These are phyloP conservation scores for Penicillium samsonianum DNA, from an alignment of 495 filamentous ascomycete species.

Conservation along the genomic window DNA sequence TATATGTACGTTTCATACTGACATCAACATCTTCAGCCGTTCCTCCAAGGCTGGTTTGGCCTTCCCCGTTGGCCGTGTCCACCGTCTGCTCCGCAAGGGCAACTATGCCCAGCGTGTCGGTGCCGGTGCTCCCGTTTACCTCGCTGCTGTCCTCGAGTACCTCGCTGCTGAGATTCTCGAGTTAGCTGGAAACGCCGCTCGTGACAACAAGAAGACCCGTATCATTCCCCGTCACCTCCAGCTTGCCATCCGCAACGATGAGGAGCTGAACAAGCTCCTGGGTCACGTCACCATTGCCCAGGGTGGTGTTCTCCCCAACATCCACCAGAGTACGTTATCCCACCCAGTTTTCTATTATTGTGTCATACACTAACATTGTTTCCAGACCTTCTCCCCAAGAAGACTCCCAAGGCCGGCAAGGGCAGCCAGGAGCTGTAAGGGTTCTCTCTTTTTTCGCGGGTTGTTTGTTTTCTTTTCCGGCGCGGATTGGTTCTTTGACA, in stretches of 20 bases:
- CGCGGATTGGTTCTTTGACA: slow-evolving; percentile 67
- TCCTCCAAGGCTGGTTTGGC: slow-evolving; percentile 99
- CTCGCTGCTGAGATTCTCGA: slow-evolving; percentile 98
- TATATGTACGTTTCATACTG: slow-evolving; percentile 28
- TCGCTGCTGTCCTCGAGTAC: slow-evolving; percentile 97
- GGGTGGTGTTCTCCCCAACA: slow-evolving; percentile 98
- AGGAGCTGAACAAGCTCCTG: slow-evolving; percentile 99
- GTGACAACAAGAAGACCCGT: slow-evolving; percentile 99
- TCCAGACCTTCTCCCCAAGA: slow-evolving; percentile 94
- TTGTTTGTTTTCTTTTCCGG: slow-evolving; percentile 61
- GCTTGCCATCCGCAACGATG: slow-evolving; percentile 98
- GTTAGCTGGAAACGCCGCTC: slow-evolving; percentile 96
- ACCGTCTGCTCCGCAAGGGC: slow-evolving; percentile 98
- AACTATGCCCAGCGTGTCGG: slow-evolving; percentile 99
- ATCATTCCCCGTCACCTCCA: slow-evolving; percentile 99
- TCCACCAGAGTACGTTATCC: slow-evolving; percentile 83
- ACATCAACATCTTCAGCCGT: slow-evolving; percentile 62
- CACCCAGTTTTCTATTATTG: neutral
- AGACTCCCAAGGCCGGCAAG: slow-evolving; percentile 92
- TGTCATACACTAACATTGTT: slow-evolving; percentile 43
- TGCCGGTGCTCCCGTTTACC: slow-evolving; percentile 97
- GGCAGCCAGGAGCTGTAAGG: slow-evolving; percentile 88
- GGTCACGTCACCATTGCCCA: slow-evolving; percentile 99
- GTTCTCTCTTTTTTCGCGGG: slow-evolving; percentile 50
- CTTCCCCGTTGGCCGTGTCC: slow-evolving; percentile 99